A percentile compares a stretch with the other conserved stretches of the same genome.
Evolutionary conservation across 805 yeast genomes (phyloP).

Genomic region (Candida arabinofermentans): DNA sequence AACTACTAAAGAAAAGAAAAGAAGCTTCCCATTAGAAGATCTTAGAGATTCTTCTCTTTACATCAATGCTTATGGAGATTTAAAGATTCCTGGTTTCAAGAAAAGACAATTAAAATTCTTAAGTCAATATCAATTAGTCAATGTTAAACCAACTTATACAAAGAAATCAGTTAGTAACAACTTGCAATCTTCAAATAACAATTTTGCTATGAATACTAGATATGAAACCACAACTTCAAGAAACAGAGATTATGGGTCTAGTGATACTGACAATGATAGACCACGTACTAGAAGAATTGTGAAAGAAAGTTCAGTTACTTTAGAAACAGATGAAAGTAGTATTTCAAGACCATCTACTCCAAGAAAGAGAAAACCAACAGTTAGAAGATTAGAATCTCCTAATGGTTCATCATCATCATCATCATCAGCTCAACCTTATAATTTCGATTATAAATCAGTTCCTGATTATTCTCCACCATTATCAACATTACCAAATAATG

Average conservation of each 20-base stretch:
- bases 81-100: conserved; percentile 42
- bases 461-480: conserved; percentile 82
- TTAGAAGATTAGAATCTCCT: conserved; percentile 15
- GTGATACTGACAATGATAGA: conserved; percentile 41
- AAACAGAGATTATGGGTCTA: conserved; percentile 20
- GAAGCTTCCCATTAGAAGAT: conserved; percentile 45
- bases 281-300: conserved; percentile 59
- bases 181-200: conserved; percentile 4
- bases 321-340: conserved; percentile 30
- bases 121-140: conserved; percentile 42
- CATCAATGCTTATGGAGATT: conserved; percentile 48
- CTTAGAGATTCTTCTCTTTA: conserved; percentile 40
- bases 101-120: conserved; percentile 47
- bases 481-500: conserved; percentile 60
- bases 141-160: conserved; percentile 12
- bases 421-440: conserved; percentile 44
- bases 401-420: conserved; percentile 7
- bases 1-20: conserved; percentile 8
- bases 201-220: conserved; percentile 17
- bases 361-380: conserved; percentile 33
- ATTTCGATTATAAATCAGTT: conserved; percentile 60
- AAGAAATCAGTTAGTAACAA: conserved; percentile 7
- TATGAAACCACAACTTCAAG: conserved; percentile 26
- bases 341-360: conserved; percentile 33
- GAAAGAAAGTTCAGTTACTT: conserved; percentile 33